Conservation (phyloP, 176 grass and related monocot species). For the Triticum aestivum region IWGSC_CS_RefSeq_v2.1 NC_057799.1:594932564-594933063, state of each 20-base stretch:
- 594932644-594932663: too few relatives aligned
- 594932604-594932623: too few relatives aligned
- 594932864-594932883: background rate
- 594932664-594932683: background rate
- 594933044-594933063: background rate
- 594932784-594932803: background rate
- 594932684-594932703: slow-evolving; percentile 31
- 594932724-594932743: slow-evolving; percentile 18
- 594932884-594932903: too few relatives aligned
- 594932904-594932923: slow-evolving; percentile 37
- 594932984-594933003: slow-evolving; percentile 22
- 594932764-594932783: slow-evolving; percentile 7
- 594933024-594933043: slow-evolving; percentile 1
- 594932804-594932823: background rate
- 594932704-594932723: slow-evolving; percentile 9
- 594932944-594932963: slow-evolving; percentile 30
- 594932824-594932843: slow-evolving; percentile 3
- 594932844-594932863: background rate
- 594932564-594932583: too few relatives aligned
- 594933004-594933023: slow-evolving; percentile 22
- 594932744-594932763: background rate
- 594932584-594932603: too few relatives aligned
- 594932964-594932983: slow-evolving; percentile 29
- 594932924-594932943: background rate
- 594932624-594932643: too few relatives aligned